Base-by-base conservation (phyloP, 2,329 filamentous ascomycete species). In the Samsoniella hepiali region DNA sequence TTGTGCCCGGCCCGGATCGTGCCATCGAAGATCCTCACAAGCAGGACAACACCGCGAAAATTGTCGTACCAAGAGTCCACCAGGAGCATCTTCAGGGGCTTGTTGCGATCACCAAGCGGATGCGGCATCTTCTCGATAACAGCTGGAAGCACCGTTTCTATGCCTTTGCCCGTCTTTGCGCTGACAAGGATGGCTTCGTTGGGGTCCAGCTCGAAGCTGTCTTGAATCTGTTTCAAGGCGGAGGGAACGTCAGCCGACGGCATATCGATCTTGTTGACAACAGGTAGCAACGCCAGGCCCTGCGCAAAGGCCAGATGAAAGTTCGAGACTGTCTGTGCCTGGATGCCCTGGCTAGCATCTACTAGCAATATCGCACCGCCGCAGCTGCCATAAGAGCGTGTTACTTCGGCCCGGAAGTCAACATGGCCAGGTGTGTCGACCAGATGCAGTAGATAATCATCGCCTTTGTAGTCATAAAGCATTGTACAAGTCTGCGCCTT, bases 31-130 rank as follows among this genome's bases (percentile, higher is more conserved):
- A 99, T 82, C 11, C 95, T 84, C 13, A 99, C 93, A 7, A 99
- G 82, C 58, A 97, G 83, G 60, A 98, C 90, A 42, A 99, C 95
- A 13, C 95, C 95, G 68, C 93, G 90, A 76, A 97, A 99, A 65
- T 89, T 93, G 72, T 97, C 93, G 74, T 99, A 99, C 95, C 95
- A 99, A 29, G 93, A 97, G 76, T 99, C 95, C 34, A 99, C 93
- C 15, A 99, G 86, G 55, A 99, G 81, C 77, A 98, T 84, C 64
- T 91, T 88, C 63, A 97, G 76, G 1, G 93, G 91, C 69, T 88
- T 90, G 17, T 77, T 82, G 60, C 82, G 78, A 69, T 95, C 88
- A 5, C 95, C 95, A 0, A 84, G 76, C 0, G 95, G 95, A 47
- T 87, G 85, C 27, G 95, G 94, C 4, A 99, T 90, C 65, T 89